A percentile compares a stretch with the other conserved stretches of the same genome.
Evolutionary conservation across 2,329 filamentous ascomycete species (phyloP).

Genomic region (Fusarium penzigii): DNA sequence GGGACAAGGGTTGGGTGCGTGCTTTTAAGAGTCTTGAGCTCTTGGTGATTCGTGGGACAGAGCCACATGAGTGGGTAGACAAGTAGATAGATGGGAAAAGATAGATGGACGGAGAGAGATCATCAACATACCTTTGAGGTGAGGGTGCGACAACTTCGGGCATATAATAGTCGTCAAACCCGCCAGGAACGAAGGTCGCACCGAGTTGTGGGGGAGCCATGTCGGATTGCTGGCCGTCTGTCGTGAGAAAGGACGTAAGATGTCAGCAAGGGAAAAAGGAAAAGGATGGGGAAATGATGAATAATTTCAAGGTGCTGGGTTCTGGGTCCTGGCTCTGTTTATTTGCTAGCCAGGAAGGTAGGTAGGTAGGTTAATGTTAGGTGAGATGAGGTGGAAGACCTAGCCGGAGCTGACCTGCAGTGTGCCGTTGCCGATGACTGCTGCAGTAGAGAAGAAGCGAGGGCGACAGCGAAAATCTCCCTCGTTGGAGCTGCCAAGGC

Average conservation of each 20-base stretch:
- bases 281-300: slow-evolving; percentile 28
- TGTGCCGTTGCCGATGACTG: slow-evolving; percentile 23
- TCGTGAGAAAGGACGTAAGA: slow-evolving; percentile 30
- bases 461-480: slow-evolving; percentile 20
- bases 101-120: slow-evolving; percentile 5
- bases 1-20: slow-evolving; percentile 2
- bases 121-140: slow-evolving; percentile 54
- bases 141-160: slow-evolving; percentile 59
- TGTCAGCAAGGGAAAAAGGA: slow-evolving; percentile 25
- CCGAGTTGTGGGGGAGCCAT: slow-evolving; percentile 41
- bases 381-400: not conserved
- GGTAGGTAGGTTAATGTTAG: slow-evolving; percentile 27
- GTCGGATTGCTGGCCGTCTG: slow-evolving; percentile 31
- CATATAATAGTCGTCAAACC: slow-evolving; percentile 62
- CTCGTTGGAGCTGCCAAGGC: slow-evolving; percentile 18
- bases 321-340: slow-evolving; percentile 23
- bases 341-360: slow-evolving; percentile 18
- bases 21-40: no score
- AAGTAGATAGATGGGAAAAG: no score
- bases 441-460: slow-evolving; percentile 14
- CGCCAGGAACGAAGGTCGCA: slow-evolving; percentile 61
- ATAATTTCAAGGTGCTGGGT: slow-evolving; percentile 9
- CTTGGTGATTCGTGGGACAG: no score
- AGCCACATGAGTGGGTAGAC: no score
- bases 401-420: slow-evolving; percentile 26